phyloP scores from a whole-genome alignment of 805 yeast genomes.

The Hanseniaspora vineae region DNA sequence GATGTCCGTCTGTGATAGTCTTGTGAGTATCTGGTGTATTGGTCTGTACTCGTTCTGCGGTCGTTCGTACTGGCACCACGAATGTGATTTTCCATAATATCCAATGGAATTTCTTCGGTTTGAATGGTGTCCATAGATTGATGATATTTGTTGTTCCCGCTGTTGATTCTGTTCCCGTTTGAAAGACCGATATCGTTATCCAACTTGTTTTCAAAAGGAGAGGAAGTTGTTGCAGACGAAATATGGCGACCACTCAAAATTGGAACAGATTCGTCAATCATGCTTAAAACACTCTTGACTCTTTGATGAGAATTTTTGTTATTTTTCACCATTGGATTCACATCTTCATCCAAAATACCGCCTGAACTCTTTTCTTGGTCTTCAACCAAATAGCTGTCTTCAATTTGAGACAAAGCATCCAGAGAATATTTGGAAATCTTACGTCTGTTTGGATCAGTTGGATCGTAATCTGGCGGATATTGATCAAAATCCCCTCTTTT shows the following conservation, averaged over 20 bases:
- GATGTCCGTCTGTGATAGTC: neutral
- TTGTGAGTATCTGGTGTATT: neutral
- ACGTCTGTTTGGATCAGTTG: conserved; percentile 61
- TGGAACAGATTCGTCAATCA: neutral
- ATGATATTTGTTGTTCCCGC: neutral
- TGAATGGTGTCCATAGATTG: neutral
- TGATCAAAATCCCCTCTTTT: conserved; percentile 51
- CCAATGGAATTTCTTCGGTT: conserved; percentile 1
- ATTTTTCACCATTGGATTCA: neutral
- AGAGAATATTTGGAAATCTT: conserved; percentile 35
- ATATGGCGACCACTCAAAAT: neutral
- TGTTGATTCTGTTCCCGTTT: neutral
- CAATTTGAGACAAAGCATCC: neutral
- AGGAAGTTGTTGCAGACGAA: neutral
- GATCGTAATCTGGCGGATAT: conserved; percentile 60
- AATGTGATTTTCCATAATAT: neutral
- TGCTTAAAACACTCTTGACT: neutral
- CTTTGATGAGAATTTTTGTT: neutral
- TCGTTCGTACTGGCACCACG: neutral
- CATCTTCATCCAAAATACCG: neutral
- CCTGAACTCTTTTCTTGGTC: neutral
- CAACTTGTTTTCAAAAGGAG: neutral
- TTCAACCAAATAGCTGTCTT: neutral
- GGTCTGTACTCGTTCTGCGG: neutral
- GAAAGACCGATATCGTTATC: neutral